Evolutionary conservation across 495 filamentous ascomycete species (phyloP).

Genomic region (Chaetomium fimeti): DNA sequence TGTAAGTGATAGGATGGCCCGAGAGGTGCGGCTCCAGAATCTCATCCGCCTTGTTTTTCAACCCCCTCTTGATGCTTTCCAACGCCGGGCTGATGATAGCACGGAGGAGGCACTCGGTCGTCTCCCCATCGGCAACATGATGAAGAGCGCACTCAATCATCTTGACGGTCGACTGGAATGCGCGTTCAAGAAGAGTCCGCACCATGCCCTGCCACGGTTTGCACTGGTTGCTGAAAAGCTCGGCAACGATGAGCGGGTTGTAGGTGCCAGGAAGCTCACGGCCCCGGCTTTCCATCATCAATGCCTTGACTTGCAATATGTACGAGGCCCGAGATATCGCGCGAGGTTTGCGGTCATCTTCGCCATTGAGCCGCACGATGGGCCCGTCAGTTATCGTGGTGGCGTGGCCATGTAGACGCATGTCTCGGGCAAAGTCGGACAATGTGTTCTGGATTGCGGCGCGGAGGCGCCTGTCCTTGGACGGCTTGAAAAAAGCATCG

Average conservation of each 20-base stretch:
- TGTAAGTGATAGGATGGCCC: conserved; percentile 18
- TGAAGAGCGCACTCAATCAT: not conserved
- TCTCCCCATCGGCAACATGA: conserved; percentile 1
- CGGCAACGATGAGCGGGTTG: conserved; percentile 17
- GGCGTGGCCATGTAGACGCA: conserved; percentile 1
- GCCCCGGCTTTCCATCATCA: conserved; percentile 10
- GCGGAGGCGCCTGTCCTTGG: conserved; percentile 3
- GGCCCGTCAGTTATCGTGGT: not conserved
- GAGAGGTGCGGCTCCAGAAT: conserved; percentile 4
- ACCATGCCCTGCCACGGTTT: conserved; percentile 16
- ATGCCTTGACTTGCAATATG: conserved; percentile 5
- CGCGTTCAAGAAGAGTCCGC: not conserved
- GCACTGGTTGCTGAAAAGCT: conserved; percentile 13
- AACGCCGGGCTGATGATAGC: not conserved
- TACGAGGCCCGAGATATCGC: not conserved
- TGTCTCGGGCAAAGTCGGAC: conserved; percentile 6
- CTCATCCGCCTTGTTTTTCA: not conserved
- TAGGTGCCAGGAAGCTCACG: conserved; percentile 17
- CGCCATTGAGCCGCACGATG: no score
- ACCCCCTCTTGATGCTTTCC: not conserved
- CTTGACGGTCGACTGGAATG: not conserved
- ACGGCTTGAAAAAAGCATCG: not conserved
- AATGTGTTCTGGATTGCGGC: conserved; percentile 14
- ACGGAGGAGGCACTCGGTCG: not conserved
- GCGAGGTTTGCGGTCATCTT: not conserved